Conservation (phyloP, 805 yeast genomes). For the Metschnikowia henanensis region DNA sequence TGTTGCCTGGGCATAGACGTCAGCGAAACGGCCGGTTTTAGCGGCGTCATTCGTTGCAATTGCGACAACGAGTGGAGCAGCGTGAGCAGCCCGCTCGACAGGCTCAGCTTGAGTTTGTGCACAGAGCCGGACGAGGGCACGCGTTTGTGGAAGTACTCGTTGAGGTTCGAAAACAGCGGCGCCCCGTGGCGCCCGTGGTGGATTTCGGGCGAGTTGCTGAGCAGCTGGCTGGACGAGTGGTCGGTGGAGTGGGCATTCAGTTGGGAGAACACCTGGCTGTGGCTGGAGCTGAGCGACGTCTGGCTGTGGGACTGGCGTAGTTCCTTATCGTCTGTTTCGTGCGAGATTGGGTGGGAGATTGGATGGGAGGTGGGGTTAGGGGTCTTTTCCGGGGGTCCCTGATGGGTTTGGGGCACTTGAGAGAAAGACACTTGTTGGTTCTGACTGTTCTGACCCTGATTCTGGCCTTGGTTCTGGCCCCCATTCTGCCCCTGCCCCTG, state of each 20-base stretch:
- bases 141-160: slow-evolving; percentile 33
- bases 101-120: slow-evolving; percentile 24
- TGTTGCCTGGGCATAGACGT: slow-evolving; percentile 12
- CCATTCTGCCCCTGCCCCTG: neutral
- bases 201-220: slow-evolving; percentile 37
- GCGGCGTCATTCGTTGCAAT: slow-evolving; percentile 46
- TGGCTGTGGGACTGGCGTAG: slow-evolving; percentile 29
- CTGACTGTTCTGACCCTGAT: neutral
- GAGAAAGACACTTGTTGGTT: neutral
- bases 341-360: too few relatives aligned
- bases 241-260: slow-evolving; percentile 25
- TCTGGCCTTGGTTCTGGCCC: neutral
- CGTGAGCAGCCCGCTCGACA: slow-evolving; percentile 19
- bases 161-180: slow-evolving; percentile 32
- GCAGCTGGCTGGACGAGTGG: slow-evolving; percentile 27
- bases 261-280: slow-evolving; percentile 27
- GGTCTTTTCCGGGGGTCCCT: neutral
- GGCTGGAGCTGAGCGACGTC: slow-evolving; percentile 24
- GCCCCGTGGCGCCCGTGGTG: slow-evolving; percentile 11
- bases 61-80: slow-evolving; percentile 17
- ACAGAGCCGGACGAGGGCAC: slow-evolving; percentile 21
- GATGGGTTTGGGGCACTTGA: neutral
- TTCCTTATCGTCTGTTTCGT: neutral
- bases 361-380: neutral
- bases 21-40: slow-evolving; percentile 22